Conservation (phyloP, 78 protist genomes). For the Dictyostelium discoideum region DNA sequence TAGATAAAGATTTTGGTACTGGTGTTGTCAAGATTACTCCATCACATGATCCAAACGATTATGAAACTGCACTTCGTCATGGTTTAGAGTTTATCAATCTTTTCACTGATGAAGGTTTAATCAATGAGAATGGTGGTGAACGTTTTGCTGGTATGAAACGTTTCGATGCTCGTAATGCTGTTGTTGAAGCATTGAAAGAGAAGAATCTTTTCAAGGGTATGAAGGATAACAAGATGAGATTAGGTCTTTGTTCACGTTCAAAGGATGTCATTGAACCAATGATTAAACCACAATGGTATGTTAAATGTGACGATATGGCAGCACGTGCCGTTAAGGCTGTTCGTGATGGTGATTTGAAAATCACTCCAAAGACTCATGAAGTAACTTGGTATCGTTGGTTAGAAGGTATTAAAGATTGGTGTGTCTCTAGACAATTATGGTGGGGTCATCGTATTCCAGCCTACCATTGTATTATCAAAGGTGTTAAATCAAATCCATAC, state of each 20-base stretch:
- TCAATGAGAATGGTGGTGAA: slow-evolving; percentile 85
- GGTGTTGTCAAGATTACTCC: slow-evolving; percentile 99
- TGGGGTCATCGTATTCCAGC: slow-evolving; percentile 99
- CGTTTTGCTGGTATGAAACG: slow-evolving; percentile 88
- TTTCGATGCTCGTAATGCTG: slow-evolving; percentile 90
- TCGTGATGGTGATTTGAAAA: slow-evolving; percentile 72
- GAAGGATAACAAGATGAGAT: slow-evolving; percentile 83
- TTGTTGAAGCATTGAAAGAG: slow-evolving; percentile 85
- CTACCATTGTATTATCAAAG: slow-evolving; percentile 75
- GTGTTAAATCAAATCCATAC: slow-evolving; percentile 36
- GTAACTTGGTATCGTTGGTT: slow-evolving; percentile 85
- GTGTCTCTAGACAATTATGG: slow-evolving; percentile 99
- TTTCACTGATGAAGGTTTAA: slow-evolving; percentile 92
- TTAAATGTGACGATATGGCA: slow-evolving; percentile 88
- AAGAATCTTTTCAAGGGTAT: slow-evolving; percentile 54
- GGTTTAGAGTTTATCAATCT: slow-evolving; percentile 89
- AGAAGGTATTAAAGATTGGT: slow-evolving; percentile 92
- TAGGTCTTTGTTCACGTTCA: slow-evolving; percentile 88
- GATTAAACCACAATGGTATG: slow-evolving; percentile 98
- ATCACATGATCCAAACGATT: slow-evolving; percentile 96
- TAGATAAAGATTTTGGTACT: slow-evolving; percentile 96
- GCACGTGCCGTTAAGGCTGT: slow-evolving; percentile 73
- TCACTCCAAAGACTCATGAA: slow-evolving; percentile 87
- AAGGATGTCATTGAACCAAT: slow-evolving; percentile 83
- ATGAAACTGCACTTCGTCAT: slow-evolving; percentile 96